Evolutionary conservation across 75 land plant genomes (phyloP).

Genomic region (Pinus tabuliformis): DNA sequence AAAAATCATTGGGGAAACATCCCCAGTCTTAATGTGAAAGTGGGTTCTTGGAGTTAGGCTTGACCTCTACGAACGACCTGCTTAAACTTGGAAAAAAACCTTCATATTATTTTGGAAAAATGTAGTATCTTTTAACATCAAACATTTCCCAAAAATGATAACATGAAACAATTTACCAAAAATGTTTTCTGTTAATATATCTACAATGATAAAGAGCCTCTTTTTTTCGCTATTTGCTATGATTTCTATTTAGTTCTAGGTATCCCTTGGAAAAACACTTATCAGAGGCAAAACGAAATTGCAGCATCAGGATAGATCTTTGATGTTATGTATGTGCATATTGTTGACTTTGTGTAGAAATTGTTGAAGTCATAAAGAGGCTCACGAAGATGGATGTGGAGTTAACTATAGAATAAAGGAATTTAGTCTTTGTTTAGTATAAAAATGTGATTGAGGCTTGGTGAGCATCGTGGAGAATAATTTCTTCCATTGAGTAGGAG

Average conservation of each 20-base stretch:
- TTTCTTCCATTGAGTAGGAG: constrained; percentile 72
- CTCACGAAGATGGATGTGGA: constrained; percentile 63
- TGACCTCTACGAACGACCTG: too few species aligned
- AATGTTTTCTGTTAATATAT: not conserved
- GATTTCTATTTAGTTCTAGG: too few species aligned
- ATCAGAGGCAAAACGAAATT: too few species aligned
- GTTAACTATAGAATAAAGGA: constrained; percentile 64
- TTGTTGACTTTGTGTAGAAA: not conserved
- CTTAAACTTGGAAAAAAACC: not conserved
- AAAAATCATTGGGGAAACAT: too few species aligned
- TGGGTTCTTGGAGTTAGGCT: too few species aligned
- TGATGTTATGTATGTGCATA: not conserved
- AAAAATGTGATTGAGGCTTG: constrained; percentile 65
- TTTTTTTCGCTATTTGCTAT: not conserved
- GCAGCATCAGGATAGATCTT: not conserved
- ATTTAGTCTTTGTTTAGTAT: constrained; percentile 56
- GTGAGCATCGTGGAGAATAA: constrained; percentile 64
- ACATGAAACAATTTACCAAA: too few species aligned
- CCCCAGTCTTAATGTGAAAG: too few species aligned
- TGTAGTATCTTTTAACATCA: not conserved
- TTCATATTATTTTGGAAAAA: not conserved
- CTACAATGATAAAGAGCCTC: not conserved
- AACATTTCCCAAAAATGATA: too few species aligned
- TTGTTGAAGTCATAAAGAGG: constrained; percentile 67
- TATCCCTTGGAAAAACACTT: too few species aligned